Conservation (phyloP, 495 filamentous ascomycete species). For the Penicillium steckii region DNA sequence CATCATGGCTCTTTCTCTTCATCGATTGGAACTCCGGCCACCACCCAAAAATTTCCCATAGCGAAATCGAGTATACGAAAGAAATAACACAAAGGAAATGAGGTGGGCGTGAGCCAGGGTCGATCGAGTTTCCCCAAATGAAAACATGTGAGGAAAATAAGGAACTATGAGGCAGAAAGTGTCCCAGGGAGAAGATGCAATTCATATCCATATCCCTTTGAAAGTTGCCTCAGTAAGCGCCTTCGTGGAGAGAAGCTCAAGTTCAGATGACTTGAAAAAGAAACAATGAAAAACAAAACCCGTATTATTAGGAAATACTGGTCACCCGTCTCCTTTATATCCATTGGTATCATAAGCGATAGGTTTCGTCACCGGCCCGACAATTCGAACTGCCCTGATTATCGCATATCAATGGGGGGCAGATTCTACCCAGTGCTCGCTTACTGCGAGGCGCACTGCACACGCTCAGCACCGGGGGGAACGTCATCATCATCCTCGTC, state of each 20-base stretch:
- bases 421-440: conserved; percentile 5
- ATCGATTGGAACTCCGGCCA: conserved; percentile 13
- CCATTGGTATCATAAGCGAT: conserved; percentile 45
- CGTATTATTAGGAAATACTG: neutral
- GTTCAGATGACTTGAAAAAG: conserved; percentile 23
- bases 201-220: conserved; percentile 26
- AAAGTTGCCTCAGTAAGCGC: conserved; percentile 38
- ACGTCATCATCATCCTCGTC: conserved; percentile 81
- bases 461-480: conserved; percentile 81
- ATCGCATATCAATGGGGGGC: neutral
- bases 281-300: conserved; percentile 21
- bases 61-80: conserved; percentile 7
- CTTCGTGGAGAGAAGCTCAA: conserved; percentile 32
- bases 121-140: neutral
- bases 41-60: conserved; percentile 2
- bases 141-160: conserved; percentile 1
- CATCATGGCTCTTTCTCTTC: conserved; percentile 18
- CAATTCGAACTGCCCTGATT: conserved; percentile 9
- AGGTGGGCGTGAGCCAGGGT: neutral
- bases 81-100: conserved; percentile 6
- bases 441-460: conserved; percentile 99
- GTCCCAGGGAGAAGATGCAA: too few relatives aligned
- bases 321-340: conserved; percentile 25
- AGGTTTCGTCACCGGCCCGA: conserved; percentile 30
- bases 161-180: conserved; percentile 11